phyloP scores from a whole-genome alignment of 805 yeast genomes.

The Yarrowia sp. region DNA sequence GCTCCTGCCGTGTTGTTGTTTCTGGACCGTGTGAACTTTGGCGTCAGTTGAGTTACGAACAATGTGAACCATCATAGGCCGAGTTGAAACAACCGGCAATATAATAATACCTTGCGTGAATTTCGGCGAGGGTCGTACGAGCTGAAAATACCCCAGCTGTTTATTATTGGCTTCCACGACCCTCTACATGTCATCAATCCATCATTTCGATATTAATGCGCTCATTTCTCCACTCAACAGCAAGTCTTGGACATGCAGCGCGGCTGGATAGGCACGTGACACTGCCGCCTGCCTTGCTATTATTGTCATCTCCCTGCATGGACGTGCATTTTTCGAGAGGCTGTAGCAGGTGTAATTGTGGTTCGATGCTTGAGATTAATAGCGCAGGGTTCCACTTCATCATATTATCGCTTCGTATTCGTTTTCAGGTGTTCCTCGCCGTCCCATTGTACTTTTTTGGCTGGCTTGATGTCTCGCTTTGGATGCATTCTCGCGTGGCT shows the following conservation, averaged over 20 bases:
- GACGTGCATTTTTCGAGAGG: slow-evolving; percentile 31
- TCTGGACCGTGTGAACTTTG: slow-evolving; percentile 29
- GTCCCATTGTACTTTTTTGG: neutral
- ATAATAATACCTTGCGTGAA: slow-evolving; percentile 23
- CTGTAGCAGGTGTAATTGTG: slow-evolving; percentile 5
- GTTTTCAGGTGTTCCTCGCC: too few species aligned
- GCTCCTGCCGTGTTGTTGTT: slow-evolving; percentile 27
- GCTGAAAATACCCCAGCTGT: too few species aligned
- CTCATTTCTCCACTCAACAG: slow-evolving; percentile 4
- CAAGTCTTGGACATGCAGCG: slow-evolving; percentile 19
- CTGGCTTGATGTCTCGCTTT: neutral
- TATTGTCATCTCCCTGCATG: slow-evolving; percentile 37
- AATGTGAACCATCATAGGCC: slow-evolving; percentile 4
- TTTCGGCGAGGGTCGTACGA: neutral
- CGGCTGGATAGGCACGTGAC: slow-evolving; percentile 37
- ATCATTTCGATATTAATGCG: neutral
- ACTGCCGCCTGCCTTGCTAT: slow-evolving; percentile 34
- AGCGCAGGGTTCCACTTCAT: too few species aligned
- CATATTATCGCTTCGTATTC: too few species aligned
- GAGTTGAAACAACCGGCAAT: neutral
- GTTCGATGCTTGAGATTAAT: neutral
- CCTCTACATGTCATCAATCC: neutral
- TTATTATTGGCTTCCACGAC: too few species aligned
- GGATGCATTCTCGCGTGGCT: slow-evolving; percentile 23
- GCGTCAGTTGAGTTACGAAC: slow-evolving; percentile 28